Percentiles rank a stretch among this genome's conserved stretches.
Evolutionary conservation across 1,284 basidiomycete genomes (phyloP).

Genomic region (Amylostereum chailletii): DNA sequence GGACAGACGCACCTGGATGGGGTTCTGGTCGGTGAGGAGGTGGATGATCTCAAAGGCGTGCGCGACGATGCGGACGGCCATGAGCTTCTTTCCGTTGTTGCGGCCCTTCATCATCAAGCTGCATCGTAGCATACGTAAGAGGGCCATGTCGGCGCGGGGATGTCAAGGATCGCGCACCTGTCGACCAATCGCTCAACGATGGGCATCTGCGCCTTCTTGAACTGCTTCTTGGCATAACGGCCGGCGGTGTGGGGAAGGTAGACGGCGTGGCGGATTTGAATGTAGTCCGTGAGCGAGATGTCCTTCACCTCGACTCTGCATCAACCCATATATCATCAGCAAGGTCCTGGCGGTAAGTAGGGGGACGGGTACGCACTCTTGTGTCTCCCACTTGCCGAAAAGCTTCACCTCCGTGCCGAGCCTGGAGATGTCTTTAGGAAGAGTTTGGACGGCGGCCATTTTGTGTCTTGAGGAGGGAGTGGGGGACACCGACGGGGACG

Average conservation of each 20-base stretch:
- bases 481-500: background rate
- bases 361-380: slow-evolving; percentile 64
- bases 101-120: slow-evolving; percentile 99
- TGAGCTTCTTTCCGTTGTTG: slow-evolving; percentile 99
- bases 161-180: slow-evolving; percentile 52
- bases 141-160: background rate
- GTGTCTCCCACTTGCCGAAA: slow-evolving; percentile 95
- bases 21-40: slow-evolving; percentile 99
- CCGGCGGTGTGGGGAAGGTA: slow-evolving; percentile 98
- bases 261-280: slow-evolving; percentile 97
- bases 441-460: slow-evolving; percentile 59
- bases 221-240: slow-evolving; percentile 99
- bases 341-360: background rate
- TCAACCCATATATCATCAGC: slow-evolving; percentile 5
- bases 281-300: slow-evolving; percentile 98
- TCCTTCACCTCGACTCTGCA: slow-evolving; percentile 96
- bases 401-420: slow-evolving; percentile 87
- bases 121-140: slow-evolving; percentile 5
- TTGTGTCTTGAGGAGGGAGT: slow-evolving; percentile 6
- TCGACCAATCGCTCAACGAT: slow-evolving; percentile 99
- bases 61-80: slow-evolving; percentile 98
- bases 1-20: slow-evolving; percentile 75
- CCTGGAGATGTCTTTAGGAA: slow-evolving; percentile 80
- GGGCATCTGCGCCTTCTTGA: slow-evolving; percentile 99
- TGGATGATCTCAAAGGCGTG: slow-evolving; percentile 99